phyloP scores from a whole-genome alignment of 108 stramenopile genomes.

The Stephanodiscus triporus region DNA sequence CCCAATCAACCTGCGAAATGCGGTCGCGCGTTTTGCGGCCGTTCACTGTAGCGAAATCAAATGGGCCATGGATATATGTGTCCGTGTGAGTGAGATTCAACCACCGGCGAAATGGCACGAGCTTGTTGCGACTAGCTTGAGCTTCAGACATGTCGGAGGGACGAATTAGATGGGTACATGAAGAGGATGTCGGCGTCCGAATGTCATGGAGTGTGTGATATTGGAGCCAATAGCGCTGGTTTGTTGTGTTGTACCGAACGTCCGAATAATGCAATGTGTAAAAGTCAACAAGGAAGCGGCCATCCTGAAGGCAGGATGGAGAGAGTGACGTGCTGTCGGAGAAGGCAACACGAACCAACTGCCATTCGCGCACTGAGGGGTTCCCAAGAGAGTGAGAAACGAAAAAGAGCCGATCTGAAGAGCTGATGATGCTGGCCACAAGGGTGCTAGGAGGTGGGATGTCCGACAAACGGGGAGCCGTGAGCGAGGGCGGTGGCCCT shows the following conservation, averaged over 20 bases:
- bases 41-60: slow-evolving; percentile 18
- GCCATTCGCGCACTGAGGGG: not conserved
- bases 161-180: not conserved
- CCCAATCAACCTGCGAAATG: too few species aligned
- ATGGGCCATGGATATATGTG: slow-evolving; percentile 23
- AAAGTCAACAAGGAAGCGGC: slow-evolving; percentile 7
- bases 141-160: slow-evolving; percentile 7
- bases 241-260: not conserved
- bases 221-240: slow-evolving; percentile 24
- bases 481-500: not conserved
- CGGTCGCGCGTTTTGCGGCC: not conserved
- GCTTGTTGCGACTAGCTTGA: not conserved
- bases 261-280: slow-evolving; percentile 8
- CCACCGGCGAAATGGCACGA: slow-evolving; percentile 7
- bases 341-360: not conserved
- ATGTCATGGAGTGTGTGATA: slow-evolving; percentile 2
- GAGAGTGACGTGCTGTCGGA: not conserved
- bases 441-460: not conserved
- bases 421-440: not conserved
- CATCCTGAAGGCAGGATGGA: not conserved
- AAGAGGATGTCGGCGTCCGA: too few species aligned
- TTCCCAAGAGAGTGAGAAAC: not conserved
- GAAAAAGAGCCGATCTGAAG: not conserved
- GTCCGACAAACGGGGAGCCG: too few species aligned
- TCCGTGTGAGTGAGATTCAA: not conserved